Conservation (phyloP, 2,329 filamentous ascomycete species). For the Juglanconis oblonga region DNA sequence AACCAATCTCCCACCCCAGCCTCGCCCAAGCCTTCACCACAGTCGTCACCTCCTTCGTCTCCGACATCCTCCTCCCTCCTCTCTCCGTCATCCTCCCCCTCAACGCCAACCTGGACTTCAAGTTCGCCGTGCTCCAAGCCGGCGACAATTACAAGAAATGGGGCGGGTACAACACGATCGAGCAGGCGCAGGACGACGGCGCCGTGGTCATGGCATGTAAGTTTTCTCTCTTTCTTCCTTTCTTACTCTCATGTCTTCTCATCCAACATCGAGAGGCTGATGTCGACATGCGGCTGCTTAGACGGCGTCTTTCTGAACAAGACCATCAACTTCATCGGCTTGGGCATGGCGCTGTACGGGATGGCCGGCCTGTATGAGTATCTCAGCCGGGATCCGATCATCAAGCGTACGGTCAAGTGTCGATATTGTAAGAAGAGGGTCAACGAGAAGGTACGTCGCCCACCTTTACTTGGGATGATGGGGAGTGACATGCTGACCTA, state of each 20-base stretch:
- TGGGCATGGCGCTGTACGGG: slow-evolving; percentile 63
- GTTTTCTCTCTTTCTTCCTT: not conserved
- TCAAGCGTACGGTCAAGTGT: slow-evolving; percentile 69
- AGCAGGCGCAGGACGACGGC: slow-evolving; percentile 67
- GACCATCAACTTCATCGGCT: slow-evolving; percentile 61
- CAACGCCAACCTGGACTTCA: slow-evolving; percentile 69
- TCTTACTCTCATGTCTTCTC: not conserved
- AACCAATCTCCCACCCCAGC: slow-evolving; percentile 33
- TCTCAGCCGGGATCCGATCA: slow-evolving; percentile 62
- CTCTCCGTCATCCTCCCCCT: slow-evolving; percentile 67
- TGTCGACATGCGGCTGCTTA: not conserved
- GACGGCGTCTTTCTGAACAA: slow-evolving; percentile 59
- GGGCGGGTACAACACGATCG: slow-evolving; percentile 66
- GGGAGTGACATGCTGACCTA: not conserved
- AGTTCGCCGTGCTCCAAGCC: slow-evolving; percentile 63
- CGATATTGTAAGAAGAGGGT: slow-evolving; percentile 64
- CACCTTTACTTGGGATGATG: not conserved
- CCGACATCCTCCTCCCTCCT: slow-evolving; percentile 66
- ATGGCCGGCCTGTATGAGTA: slow-evolving; percentile 62
- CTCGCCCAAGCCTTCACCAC: slow-evolving; percentile 69
- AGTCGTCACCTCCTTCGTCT: slow-evolving; percentile 69
- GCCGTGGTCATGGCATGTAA: slow-evolving; percentile 62
- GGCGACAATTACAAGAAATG: slow-evolving; percentile 53
- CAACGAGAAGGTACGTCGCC: slow-evolving; percentile 55
- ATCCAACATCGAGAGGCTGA: not conserved